Evolutionary conservation across 495 filamentous ascomycete species (phyloP), one percentile per base, ranked within the genome.

Genomic region (Xylaria sp.): DNA sequence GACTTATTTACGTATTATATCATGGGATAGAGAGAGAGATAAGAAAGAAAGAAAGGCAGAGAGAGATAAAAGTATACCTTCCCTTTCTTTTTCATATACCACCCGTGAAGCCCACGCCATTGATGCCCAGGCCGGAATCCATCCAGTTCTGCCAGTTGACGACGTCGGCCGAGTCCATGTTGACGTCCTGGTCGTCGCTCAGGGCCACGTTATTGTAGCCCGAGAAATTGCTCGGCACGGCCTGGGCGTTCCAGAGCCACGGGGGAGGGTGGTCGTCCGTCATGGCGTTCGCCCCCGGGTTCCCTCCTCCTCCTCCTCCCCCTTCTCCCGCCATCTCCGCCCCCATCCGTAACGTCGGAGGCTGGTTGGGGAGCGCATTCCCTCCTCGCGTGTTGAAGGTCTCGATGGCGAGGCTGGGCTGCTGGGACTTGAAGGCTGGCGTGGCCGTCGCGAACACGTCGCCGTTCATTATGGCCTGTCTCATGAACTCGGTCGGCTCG

Each of bases 141-240:
- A 84, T 79, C 80, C 81, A 86, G 48, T 72, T 82, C 72, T 86
- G 82, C 84, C 84, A 86, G 67, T 84, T 81, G 59, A 86, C 84
- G 0, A 76, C 75, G 4, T 85, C 83, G 19, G 81, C 79, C 59
- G 80, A 75, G 24, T 82, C 82, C 59, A 83, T 80, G 35, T 83
- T 80, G 24, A 80, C 61, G 15, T 85, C 83, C 15, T 80, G 71
- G 31, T 82, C 65, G 35, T 77, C 75, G 7, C 17, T 26, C 8
- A 33, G 44, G 0, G 66, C 61, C 21, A 64, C 21, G 26, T 65
- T 65, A 26, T 53, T 37, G 73, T 70, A 63, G 67, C 62, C 21
- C 68, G 72, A 26, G 76, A 41, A 29, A 63, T 59, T 46, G 6
- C 12, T 48, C 5, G 61, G 35, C 2, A 59, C 11, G 21, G 50